Percentiles rank a stretch among this genome's conserved stretches.
phyloP scores from a whole-genome alignment of 1,139 yeast genomes.

The Zhuliangozyma blackwelliae region DNA sequence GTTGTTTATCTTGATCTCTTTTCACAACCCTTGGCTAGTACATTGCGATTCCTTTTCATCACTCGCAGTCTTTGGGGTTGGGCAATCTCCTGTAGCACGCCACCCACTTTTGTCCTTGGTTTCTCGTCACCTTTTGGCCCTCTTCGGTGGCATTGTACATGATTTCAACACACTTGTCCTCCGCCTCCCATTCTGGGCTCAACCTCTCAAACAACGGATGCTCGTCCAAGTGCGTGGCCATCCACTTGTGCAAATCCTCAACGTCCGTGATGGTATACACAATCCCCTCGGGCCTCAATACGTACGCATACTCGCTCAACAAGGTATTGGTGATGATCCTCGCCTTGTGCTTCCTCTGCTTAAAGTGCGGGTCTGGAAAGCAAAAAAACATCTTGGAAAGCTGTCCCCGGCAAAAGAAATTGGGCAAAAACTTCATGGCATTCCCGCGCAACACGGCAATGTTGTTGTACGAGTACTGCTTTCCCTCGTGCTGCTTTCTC shows the following conservation, averaged over 20 bases:
- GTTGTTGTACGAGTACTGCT: constrained; percentile 55
- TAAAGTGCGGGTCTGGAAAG: constrained; percentile 98
- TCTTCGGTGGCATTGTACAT: constrained; percentile 95
- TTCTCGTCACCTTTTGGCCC: constrained; percentile 92
- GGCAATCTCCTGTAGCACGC: constrained; percentile 84
- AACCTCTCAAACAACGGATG: constrained; percentile 90
- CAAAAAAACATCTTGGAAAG: constrained; percentile 92
- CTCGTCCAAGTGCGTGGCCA: constrained; percentile 84
- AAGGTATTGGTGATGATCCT: constrained; percentile 88
- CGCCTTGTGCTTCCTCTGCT: constrained; percentile 95
- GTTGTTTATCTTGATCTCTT: not conserved
- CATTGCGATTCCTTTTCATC: not conserved
- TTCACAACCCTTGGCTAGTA: not conserved
- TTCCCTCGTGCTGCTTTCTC: constrained; percentile 39
- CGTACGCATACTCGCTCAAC: constrained; percentile 88
- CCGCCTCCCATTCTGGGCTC: constrained; percentile 70
- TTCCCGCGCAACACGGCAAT: constrained; percentile 89
- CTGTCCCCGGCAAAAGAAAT: constrained; percentile 79
- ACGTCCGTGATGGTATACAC: constrained; percentile 96
- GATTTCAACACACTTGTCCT: constrained; percentile 75
- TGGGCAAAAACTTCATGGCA: constrained; percentile 96
- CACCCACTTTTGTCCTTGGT: constrained; percentile 78
- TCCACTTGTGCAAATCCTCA: constrained; percentile 90
- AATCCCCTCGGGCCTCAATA: constrained; percentile 79
- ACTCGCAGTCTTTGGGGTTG: constrained; percentile 41